Evolutionary conservation across 2,329 filamentous ascomycete species (phyloP).

Genomic region (Lomentospora prolificans): DNA sequence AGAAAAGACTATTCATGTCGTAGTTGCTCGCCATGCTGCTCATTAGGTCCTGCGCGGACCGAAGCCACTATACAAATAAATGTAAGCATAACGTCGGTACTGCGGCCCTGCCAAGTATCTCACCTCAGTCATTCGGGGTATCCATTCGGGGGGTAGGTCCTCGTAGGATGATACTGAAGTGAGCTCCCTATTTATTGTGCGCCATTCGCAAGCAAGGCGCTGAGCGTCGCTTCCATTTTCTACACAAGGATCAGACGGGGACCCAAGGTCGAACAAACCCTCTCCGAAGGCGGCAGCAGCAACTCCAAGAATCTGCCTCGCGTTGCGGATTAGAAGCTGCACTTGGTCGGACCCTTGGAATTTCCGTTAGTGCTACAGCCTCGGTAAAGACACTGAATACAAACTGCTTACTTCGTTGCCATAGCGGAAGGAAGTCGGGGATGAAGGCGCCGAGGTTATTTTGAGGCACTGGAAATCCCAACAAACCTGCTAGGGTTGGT

Average conservation of each 20-base stretch:
- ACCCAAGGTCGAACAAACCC: conserved; percentile 20
- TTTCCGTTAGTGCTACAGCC: not conserved
- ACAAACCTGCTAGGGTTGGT: conserved; percentile 74
- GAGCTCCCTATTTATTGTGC: conserved; percentile 15
- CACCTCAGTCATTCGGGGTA: conserved; percentile 2
- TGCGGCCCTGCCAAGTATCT: not conserved
- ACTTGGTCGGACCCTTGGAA: conserved; percentile 40
- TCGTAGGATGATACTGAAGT: not conserved
- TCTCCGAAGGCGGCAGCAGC: conserved; percentile 60
- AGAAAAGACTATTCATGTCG: conserved; percentile 52
- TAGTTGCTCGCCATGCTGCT: conserved; percentile 92
- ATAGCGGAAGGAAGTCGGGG: conserved; percentile 66
- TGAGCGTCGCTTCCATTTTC: conserved; percentile 29
- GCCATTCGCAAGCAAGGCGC: conserved; percentile 62
- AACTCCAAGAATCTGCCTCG: conserved; percentile 68
- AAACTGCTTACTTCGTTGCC: conserved; percentile 48
- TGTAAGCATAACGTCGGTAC: not conserved
- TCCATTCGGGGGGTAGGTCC: conserved; percentile 1
- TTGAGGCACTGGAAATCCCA: conserved; percentile 78
- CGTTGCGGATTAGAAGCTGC: conserved; percentile 67
- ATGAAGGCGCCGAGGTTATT: conserved; percentile 90
- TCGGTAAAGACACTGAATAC: conserved; percentile 4
- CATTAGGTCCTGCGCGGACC: conserved; percentile 66
- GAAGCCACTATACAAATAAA: conserved; percentile 44
- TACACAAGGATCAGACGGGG: conserved; percentile 1